Percentiles rank a stretch among this genome's conserved stretches.
These are phyloP conservation scores for Pelargonium citronellum DNA, from an alignment of 441 rosid genomes.

Conservation along the genomic window DNA sequence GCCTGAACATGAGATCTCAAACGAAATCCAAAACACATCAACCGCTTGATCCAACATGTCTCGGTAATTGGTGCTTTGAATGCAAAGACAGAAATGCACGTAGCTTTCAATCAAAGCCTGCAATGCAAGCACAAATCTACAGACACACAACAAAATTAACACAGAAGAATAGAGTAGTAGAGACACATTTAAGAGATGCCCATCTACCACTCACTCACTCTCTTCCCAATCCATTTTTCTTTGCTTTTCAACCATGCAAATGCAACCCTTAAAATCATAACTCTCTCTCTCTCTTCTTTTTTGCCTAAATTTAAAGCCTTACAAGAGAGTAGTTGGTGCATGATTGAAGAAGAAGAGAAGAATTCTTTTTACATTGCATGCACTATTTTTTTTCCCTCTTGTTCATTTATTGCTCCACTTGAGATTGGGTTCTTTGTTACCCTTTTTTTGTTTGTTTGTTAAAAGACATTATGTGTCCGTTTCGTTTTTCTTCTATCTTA, in stretches of 20 bases:
- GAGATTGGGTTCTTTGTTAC: no score
- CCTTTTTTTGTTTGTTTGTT: no score
- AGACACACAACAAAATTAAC: background rate
- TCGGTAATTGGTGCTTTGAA: no score
- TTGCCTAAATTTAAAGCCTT: background rate
- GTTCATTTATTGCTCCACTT: no score
- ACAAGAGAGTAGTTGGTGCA: background rate
- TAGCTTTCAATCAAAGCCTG: conserved; percentile 21
- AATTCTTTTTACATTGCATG: no score
- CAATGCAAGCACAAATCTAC: background rate
- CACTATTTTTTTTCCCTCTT: no score
- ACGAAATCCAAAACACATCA: no score
- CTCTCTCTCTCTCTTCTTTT: background rate
- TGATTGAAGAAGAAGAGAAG: background rate
- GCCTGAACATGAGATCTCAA: no score
- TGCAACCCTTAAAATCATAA: conserved; percentile 8
- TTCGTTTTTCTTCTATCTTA: no score
- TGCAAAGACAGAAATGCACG: conserved; percentile 20
- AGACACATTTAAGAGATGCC: conserved; percentile 23
- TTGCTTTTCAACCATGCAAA: conserved; percentile 20
- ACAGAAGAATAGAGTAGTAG: background rate
- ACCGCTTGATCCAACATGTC: no score
- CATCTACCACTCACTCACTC: conserved; percentile 19
- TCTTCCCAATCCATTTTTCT: conserved; percentile 12
- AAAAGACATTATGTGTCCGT: no score